These are phyloP conservation scores for Lodderomyces elongisporus DNA, from an alignment of 1,139 yeast genomes.

Conservation along the genomic window DNA sequence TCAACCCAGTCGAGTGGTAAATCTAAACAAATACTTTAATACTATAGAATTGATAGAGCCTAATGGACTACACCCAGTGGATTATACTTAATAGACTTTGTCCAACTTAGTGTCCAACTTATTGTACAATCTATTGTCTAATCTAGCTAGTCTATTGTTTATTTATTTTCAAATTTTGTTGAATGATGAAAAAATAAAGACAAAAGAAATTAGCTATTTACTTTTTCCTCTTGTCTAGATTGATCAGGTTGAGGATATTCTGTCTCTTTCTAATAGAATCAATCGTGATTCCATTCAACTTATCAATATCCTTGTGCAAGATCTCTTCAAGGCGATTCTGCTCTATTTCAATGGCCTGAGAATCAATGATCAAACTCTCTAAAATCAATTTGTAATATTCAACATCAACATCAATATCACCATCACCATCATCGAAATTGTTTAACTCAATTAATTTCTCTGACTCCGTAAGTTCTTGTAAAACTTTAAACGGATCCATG, in stretches of 20 bases:
- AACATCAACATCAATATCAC: slow-evolving; percentile 6
- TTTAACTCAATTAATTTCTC: background rate
- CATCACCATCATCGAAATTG: slow-evolving; percentile 6
- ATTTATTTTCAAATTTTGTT: too few relatives aligned
- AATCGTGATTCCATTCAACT: slow-evolving; percentile 26
- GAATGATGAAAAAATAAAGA: slow-evolving; percentile 1
- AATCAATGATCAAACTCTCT: slow-evolving; percentile 2
- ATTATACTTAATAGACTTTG: background rate
- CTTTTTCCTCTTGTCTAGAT: slow-evolving; percentile 2
- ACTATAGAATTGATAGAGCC: slow-evolving; percentile 1
- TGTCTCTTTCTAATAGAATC: slow-evolving; percentile 47
- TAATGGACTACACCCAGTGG: too few relatives aligned
- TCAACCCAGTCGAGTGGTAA: slow-evolving; percentile 52
- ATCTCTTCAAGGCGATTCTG: slow-evolving; percentile 45
- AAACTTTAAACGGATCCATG: background rate
- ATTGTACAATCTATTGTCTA: too few relatives aligned
- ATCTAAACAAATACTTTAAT: too few relatives aligned
- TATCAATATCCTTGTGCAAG: slow-evolving; percentile 31
- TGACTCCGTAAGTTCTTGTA: too few relatives aligned
- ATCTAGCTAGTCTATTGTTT: too few relatives aligned
- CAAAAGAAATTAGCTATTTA: background rate
- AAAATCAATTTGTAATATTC: slow-evolving; percentile 2
- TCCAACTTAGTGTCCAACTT: too few relatives aligned
- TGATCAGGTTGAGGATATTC: slow-evolving; percentile 42
- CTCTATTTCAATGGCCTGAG: slow-evolving; percentile 28